phyloP scores from a whole-genome alignment of 768 basidiomycete genomes.

The Amanita subjunquillea region DNA sequence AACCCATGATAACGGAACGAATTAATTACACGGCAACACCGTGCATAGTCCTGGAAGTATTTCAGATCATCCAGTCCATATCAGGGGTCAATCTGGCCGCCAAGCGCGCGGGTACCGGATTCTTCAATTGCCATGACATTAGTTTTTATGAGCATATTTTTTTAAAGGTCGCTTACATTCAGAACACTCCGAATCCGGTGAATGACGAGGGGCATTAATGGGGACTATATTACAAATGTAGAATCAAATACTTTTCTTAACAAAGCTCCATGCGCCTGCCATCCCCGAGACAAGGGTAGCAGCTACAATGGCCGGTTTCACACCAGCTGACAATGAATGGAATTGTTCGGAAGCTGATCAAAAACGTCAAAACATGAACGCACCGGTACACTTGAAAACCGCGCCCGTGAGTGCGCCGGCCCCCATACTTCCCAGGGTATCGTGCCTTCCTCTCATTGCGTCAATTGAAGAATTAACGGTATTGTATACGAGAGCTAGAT shows the following conservation, averaged over 20 bases:
- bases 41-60: constrained; percentile 38
- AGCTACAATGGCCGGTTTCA: constrained; percentile 81
- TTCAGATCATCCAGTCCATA: constrained; percentile 32
- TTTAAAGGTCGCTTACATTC: constrained; percentile 30
- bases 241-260: constrained; percentile 81
- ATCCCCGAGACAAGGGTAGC: constrained; percentile 82
- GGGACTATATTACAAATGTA: constrained; percentile 39
- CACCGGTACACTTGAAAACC: constrained; percentile 91
- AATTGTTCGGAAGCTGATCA: constrained; percentile 18
- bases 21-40: constrained; percentile 21
- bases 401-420: constrained; percentile 88
- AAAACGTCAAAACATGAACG: constrained; percentile 26
- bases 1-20: constrained; percentile 18
- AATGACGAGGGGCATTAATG: constrained; percentile 29
- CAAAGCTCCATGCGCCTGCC: constrained; percentile 91
- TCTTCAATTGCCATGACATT: constrained; percentile 19
- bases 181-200: constrained; percentile 32
- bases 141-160: constrained; percentile 18
- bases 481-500: constrained; percentile 90
- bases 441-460: constrained; percentile 81
- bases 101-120: constrained; percentile 28
- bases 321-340: constrained; percentile 63
- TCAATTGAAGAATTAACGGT: constrained; percentile 93
- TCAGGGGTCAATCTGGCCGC: constrained; percentile 32
- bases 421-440: constrained; percentile 82